These are phyloP conservation scores for Chytriomyces sp. DNA, from an alignment of 192 early-diverging fungal species.

Conservation along the genomic window DNA sequence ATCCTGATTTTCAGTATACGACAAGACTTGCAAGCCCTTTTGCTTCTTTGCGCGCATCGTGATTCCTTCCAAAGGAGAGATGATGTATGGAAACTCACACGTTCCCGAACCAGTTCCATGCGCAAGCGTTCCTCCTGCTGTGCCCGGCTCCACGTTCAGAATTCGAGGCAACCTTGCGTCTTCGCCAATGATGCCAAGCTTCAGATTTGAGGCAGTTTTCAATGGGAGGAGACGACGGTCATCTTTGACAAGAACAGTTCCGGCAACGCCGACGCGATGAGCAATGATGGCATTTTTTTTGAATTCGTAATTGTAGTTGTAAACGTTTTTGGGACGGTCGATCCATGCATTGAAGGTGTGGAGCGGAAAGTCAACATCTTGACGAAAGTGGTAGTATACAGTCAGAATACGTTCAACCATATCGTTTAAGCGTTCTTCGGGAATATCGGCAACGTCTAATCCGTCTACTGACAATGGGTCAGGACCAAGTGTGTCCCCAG, in stretches of 20 bases:
- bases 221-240: conserved; percentile 44
- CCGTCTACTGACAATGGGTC: conserved; percentile 5
- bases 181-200: conserved; percentile 53
- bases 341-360: not conserved
- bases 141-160: not conserved
- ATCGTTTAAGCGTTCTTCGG: conserved; percentile 47
- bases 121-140: conserved; percentile 44
- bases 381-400: conserved; percentile 41
- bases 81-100: conserved; percentile 53
- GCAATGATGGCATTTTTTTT: conserved; percentile 39
- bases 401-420: conserved; percentile 47
- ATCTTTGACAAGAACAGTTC: conserved; percentile 46
- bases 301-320: conserved; percentile 10
- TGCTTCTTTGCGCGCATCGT: conserved; percentile 15
- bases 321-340: conserved; percentile 4
- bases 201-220: conserved; percentile 41
- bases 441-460: conserved; percentile 11
- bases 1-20: conserved; percentile 24
- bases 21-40: conserved; percentile 6
- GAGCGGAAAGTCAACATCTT: conserved; percentile 27
- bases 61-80: conserved; percentile 48
- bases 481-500: not conserved
- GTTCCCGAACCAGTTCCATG: conserved; percentile 61
- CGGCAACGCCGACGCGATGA: conserved; percentile 42
- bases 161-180: conserved; percentile 45